Evolutionary conservation across 2,329 filamentous ascomycete genomes (phyloP).

Genomic region (Cercospora canescens): DNA sequence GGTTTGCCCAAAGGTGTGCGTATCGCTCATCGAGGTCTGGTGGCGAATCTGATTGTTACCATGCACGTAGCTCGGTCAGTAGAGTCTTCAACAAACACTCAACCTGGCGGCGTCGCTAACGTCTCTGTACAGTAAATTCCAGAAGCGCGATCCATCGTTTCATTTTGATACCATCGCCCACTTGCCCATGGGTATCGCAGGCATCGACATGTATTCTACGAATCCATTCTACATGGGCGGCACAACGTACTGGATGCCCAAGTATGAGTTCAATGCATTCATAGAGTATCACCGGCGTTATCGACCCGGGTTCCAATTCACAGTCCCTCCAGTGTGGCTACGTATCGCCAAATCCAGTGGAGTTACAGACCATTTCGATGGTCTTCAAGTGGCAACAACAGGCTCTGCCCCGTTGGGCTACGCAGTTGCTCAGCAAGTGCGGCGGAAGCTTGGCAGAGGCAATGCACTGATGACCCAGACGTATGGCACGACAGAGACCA

Average conservation of each 20-base stretch:
- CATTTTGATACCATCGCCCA: slow-evolving; percentile 35
- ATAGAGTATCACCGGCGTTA: slow-evolving; percentile 54
- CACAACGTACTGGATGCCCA: slow-evolving; percentile 62
- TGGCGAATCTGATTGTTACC: slow-evolving; percentile 14
- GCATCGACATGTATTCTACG: slow-evolving; percentile 41
- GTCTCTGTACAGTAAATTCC: neutral
- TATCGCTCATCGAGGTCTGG: slow-evolving; percentile 24
- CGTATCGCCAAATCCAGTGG: slow-evolving; percentile 58
- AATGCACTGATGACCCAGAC: slow-evolving; percentile 43
- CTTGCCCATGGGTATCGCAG: slow-evolving; percentile 43
- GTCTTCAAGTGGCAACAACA: slow-evolving; percentile 45
- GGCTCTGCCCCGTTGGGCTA: slow-evolving; percentile 18
- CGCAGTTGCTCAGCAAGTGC: slow-evolving; percentile 11
- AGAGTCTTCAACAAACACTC: slow-evolving; percentile 23
- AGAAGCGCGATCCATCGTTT: neutral
- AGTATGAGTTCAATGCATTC: slow-evolving; percentile 59
- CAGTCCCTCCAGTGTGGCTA: slow-evolving; percentile 62
- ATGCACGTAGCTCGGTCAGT: slow-evolving; percentile 15
- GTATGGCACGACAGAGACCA: slow-evolving; percentile 61
- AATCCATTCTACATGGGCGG: slow-evolving; percentile 43
- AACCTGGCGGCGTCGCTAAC: neutral
- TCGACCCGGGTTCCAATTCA: slow-evolving; percentile 57
- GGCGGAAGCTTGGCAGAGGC: slow-evolving; percentile 12
- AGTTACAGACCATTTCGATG: slow-evolving; percentile 58
- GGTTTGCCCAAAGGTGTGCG: slow-evolving; percentile 43